Evolutionary conservation across 2,329 filamentous ascomycete species (phyloP).

Genomic region (Cladosporium oxysporum): DNA sequence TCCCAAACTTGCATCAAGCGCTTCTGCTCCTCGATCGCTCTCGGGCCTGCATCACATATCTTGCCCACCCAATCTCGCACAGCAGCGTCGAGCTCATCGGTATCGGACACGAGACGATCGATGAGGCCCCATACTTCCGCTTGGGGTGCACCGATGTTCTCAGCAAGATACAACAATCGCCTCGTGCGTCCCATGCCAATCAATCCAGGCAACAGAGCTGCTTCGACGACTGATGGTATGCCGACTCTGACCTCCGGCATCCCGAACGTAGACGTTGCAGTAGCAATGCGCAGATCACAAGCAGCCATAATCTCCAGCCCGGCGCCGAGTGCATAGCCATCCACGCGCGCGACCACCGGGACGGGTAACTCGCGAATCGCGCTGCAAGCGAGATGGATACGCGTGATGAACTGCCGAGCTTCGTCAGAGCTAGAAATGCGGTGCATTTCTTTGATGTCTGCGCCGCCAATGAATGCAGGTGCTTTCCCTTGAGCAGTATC

Average conservation of each 20-base stretch:
- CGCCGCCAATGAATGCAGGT: conserved; percentile 34
- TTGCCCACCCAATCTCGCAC: conserved; percentile 37
- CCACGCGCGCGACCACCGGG: conserved; percentile 42
- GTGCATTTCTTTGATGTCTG: conserved; percentile 35
- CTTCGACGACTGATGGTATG: conserved; percentile 44
- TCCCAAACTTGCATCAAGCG: conserved; percentile 33
- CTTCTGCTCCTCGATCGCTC: conserved; percentile 40
- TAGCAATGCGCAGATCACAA: conserved; percentile 43
- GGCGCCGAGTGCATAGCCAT: conserved; percentile 42
- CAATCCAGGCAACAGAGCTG: conserved; percentile 40
- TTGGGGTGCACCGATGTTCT: conserved; percentile 36
- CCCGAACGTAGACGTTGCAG: conserved; percentile 36
- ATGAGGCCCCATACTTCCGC: conserved; percentile 42
- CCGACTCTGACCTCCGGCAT: conserved; percentile 45
- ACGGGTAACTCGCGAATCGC: conserved; percentile 41
- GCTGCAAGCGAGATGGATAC: conserved; percentile 37
- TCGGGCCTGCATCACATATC: conserved; percentile 36
- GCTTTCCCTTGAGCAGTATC: conserved; percentile 27
- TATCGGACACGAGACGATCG: conserved; percentile 37
- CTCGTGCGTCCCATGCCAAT: conserved; percentile 43
- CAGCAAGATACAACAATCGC: conserved; percentile 40
- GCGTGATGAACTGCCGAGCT: conserved; percentile 41
- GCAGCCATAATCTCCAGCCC: conserved; percentile 40
- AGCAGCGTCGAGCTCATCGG: conserved; percentile 33
- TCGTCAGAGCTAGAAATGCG: conserved; percentile 28